Conservation (phyloP, 192 early-diverging fungal genomes). For the Tieghemiomyces parasiticus region DNA sequence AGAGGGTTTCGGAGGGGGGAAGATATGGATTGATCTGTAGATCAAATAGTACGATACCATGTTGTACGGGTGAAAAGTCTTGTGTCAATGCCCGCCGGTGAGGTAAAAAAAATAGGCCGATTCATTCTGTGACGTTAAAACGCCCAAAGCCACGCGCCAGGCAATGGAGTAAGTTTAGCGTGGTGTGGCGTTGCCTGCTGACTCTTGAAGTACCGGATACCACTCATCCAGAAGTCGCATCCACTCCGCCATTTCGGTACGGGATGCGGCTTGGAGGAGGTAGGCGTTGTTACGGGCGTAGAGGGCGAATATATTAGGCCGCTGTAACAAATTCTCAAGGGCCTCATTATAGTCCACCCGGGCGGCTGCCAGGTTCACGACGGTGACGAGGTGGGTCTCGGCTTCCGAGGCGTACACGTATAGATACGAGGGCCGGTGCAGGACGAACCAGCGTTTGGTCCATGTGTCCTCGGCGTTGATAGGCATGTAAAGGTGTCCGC, state of each 20-base stretch:
- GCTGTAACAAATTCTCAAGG: constrained; percentile 32
- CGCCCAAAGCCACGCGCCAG: no score
- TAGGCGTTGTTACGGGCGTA: constrained; percentile 46
- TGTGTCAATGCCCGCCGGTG: no score
- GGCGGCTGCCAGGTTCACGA: constrained; percentile 61
- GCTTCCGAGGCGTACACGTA: constrained; percentile 51
- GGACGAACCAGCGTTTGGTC: constrained; percentile 64
- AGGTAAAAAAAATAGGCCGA: no score
- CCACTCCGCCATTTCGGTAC: constrained; percentile 53
- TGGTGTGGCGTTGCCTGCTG: no score
- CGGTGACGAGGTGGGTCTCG: constrained; percentile 50
- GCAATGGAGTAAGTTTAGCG: no score
- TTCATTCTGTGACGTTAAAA: no score
- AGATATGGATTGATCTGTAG: no score
- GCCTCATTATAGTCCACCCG: constrained; percentile 37
- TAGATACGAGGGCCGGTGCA: constrained; percentile 57
- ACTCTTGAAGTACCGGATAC: no score
- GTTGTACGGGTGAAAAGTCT: no score
- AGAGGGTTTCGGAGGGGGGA: no score
- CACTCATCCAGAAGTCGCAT: constrained; percentile 22
- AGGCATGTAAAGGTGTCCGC: constrained; percentile 11
- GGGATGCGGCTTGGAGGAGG: constrained; percentile 44
- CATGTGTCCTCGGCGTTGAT: constrained; percentile 34
- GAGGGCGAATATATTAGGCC: constrained; percentile 50
- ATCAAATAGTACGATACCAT: no score